phyloP scores from a whole-genome alignment of 169 alveolate genomes.

The Theileria parva region DNA sequence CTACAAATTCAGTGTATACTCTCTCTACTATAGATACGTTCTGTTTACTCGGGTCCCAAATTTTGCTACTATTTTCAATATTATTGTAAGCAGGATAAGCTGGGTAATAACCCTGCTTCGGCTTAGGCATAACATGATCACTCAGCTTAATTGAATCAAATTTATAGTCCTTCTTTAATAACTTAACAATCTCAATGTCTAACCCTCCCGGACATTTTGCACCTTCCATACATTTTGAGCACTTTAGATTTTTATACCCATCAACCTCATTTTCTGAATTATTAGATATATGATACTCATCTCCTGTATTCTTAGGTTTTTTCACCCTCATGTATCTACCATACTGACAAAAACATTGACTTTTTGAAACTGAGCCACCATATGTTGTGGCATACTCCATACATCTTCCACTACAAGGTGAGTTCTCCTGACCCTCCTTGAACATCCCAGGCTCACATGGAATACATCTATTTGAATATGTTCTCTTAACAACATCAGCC shows the following conservation, averaged over 20 bases:
- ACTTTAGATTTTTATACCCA: slow-evolving; percentile 46
- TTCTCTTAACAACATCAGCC: neutral
- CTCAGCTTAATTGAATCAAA: slow-evolving; percentile 43
- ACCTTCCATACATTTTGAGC: slow-evolving; percentile 72
- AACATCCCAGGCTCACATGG: slow-evolving; percentile 75
- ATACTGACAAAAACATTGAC: slow-evolving; percentile 75
- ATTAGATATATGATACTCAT: neutral
- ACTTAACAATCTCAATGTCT: slow-evolving; percentile 45
- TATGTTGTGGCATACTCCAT: slow-evolving; percentile 78
- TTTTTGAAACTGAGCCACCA: slow-evolving; percentile 73
- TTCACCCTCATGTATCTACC: slow-evolving; percentile 72
- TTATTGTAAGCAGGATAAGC: slow-evolving; percentile 23
- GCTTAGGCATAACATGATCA: slow-evolving; percentile 56
- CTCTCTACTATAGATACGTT: slow-evolving; percentile 18
- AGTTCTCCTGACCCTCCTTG: slow-evolving; percentile 78
- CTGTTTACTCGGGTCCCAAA: slow-evolving; percentile 42
- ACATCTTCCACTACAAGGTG: slow-evolving; percentile 77
- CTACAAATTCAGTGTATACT: slow-evolving; percentile 31
- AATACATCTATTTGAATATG: slow-evolving; percentile 46
- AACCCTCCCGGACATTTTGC: slow-evolving; percentile 79
- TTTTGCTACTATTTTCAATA: slow-evolving; percentile 16
- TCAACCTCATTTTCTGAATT: neutral
- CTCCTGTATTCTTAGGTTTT: slow-evolving; percentile 12
- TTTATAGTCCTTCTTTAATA: slow-evolving; percentile 44
- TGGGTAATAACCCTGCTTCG: slow-evolving; percentile 53